Conservation (phyloP, 2,329 filamentous ascomycete genomes). For the Pseudogymnoascus sp. region DNA sequence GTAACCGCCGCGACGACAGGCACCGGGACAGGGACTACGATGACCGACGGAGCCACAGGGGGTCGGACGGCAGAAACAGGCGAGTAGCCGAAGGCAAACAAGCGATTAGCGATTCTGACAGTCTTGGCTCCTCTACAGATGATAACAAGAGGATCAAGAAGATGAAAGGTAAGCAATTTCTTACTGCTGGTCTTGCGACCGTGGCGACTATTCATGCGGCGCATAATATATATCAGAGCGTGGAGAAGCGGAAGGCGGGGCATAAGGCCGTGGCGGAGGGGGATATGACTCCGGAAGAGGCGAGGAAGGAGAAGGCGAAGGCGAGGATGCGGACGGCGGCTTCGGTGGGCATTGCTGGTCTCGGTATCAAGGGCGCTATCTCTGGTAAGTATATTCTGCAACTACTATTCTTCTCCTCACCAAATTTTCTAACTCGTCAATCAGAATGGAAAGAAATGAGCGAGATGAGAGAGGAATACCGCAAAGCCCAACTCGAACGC, state of each 20-base stretch:
- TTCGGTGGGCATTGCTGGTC: constrained; percentile 56
- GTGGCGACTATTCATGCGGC: constrained; percentile 62
- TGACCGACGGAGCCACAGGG: background rate
- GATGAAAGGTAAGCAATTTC: constrained; percentile 55
- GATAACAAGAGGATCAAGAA: constrained; percentile 56
- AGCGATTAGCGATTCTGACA: constrained; percentile 32
- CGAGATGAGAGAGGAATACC: constrained; percentile 47
- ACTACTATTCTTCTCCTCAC: background rate
- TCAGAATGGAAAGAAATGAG: constrained; percentile 61
- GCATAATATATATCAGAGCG: constrained; percentile 53
- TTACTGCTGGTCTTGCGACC: constrained; percentile 57
- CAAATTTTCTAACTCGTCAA: constrained; percentile 1
- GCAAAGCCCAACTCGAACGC: constrained; percentile 43
- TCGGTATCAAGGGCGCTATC: constrained; percentile 59
- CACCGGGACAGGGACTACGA: constrained; percentile 17
- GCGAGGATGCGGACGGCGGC: constrained; percentile 55
- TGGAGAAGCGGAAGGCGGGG: constrained; percentile 54
- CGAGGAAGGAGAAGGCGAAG: constrained; percentile 52
- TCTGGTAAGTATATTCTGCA: constrained; percentile 15
- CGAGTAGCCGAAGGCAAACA: constrained; percentile 24
- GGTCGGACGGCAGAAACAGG: constrained; percentile 19
- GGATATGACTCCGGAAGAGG: constrained; percentile 53
- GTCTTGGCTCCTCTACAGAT: constrained; percentile 49
- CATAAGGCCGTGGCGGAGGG: constrained; percentile 52
- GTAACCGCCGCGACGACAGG: background rate